These are phyloP conservation scores for Leersia perrieri DNA, from an alignment of 176 grass and related monocot species.

Conservation along the genomic window DNA sequence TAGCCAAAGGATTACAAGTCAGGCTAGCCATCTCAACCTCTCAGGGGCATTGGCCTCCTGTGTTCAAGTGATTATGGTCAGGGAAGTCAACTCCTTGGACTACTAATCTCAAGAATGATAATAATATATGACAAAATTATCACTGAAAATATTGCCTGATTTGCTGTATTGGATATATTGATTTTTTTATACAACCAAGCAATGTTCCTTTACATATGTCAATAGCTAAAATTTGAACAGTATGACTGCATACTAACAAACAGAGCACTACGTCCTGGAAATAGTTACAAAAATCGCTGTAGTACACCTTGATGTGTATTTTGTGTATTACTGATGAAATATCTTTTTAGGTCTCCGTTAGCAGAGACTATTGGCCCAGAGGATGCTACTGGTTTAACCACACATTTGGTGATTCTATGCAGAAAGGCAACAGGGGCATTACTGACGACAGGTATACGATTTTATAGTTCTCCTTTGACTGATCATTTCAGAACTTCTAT, in stretches of 20 bases:
- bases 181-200: slow-evolving; percentile 8
- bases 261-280: neutral
- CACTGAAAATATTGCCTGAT: neutral
- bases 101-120: neutral
- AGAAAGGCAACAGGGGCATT: slow-evolving; percentile 48
- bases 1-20: neutral
- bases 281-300: neutral
- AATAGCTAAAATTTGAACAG: neutral
- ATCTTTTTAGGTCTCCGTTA: slow-evolving; percentile 55
- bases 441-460: slow-evolving; percentile 24
- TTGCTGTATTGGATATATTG: neutral
- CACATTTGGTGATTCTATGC: slow-evolving; percentile 51
- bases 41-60: neutral
- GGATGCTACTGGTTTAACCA: slow-evolving; percentile 50
- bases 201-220: neutral
- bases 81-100: neutral
- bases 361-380: slow-evolving; percentile 44
- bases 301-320: slow-evolving; percentile 26
- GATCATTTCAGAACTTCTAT: neutral
- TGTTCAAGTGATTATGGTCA: neutral
- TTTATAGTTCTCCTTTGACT: slow-evolving; percentile 13
- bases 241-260: neutral
- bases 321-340: slow-evolving; percentile 7
- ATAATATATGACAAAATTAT: neutral
- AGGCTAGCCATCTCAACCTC: neutral